Evolutionary conservation across 768 basidiomycete species (phyloP), one percentile per base, ranked within the genome.

Genomic region (Hysterangium stoloniferum): DNA sequence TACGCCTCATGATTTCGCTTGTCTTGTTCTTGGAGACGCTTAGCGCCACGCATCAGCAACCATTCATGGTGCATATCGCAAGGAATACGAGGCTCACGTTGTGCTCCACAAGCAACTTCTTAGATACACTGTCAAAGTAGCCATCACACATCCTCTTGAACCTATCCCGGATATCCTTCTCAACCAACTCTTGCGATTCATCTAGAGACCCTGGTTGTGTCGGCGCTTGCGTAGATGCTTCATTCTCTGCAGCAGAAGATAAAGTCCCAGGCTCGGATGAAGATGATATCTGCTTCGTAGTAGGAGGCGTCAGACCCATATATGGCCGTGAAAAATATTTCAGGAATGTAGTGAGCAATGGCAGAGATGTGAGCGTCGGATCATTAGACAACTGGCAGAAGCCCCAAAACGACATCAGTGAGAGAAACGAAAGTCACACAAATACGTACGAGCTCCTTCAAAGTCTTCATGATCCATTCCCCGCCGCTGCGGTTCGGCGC

Each of bases 1-100:
- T 99, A 99, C 52, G 96, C 96, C 71, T 99, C 96, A 62, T 98
- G 95, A 60, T 99, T 99, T 45, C 86, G 77, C 55, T 84, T 84
- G 65, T 98, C 96, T 68, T 96, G 94, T 57, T 96, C 92, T 82
- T 97, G 92, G 40, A 99, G 73, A 42, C 86, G 83, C 95, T 98
- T 60, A 25, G n/a, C n/a, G 32, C 20, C 41, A 11, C 48, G 34
- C 13, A 50, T 35, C 32, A 36, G 4, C 32, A 40, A 36, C 33
- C 3, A 41, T 8, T 46, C 44, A 11, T 24, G 37, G 45, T 12
- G 44, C 31, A 24, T 25, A 22, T 20, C n/a, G n/a, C n/a, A n/a
- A 25, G 25, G 9, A 20, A 55, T 49, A 1, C 50, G n/a, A 48
- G 28, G 13, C 22, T 54, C 58, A 92, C 92, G 62, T 87, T 86